phyloP scores from a whole-genome alignment of 78 protist genomes.

The Polysphondylium violaceum region DNA sequence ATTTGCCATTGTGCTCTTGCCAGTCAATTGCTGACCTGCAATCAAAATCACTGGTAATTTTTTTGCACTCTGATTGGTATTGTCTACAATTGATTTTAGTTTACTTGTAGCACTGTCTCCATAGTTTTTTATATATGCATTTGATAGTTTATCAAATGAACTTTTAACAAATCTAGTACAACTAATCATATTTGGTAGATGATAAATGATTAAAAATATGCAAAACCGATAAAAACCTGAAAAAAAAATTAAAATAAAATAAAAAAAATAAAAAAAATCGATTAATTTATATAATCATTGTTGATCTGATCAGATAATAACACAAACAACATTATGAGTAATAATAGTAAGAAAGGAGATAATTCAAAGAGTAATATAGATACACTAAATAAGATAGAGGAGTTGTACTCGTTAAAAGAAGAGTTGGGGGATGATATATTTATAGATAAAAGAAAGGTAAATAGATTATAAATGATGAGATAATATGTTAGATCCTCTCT shows the following conservation, averaged over 20 bases:
- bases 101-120: constrained; percentile 11
- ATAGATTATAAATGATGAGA: not conserved
- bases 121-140: constrained; percentile 20
- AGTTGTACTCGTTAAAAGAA: constrained; percentile 11
- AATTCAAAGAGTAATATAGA: not conserved
- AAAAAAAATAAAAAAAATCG: no score
- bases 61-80: not conserved
- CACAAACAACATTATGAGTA: not conserved
- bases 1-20: constrained; percentile 61
- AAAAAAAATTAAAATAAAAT: constrained; percentile 6
- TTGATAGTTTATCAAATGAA: not conserved
- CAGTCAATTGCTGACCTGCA: constrained; percentile 61
- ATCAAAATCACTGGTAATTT: constrained; percentile 30
- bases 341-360: not conserved
- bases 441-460: constrained; percentile 38
- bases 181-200: not conserved
- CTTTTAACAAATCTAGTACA: not conserved
- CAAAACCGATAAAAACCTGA: not conserved
- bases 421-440: constrained; percentile 27
- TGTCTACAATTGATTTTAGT: not conserved
- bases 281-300: constrained; percentile 10
- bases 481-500: not conserved
- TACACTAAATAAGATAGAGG: constrained; percentile 17
- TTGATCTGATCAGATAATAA: not conserved
- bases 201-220: not conserved